Evolutionary conservation across 2,329 filamentous ascomycete species (phyloP), one percentile per base, ranked within the genome.

Genomic region (Clarireedia hainanense): DNA sequence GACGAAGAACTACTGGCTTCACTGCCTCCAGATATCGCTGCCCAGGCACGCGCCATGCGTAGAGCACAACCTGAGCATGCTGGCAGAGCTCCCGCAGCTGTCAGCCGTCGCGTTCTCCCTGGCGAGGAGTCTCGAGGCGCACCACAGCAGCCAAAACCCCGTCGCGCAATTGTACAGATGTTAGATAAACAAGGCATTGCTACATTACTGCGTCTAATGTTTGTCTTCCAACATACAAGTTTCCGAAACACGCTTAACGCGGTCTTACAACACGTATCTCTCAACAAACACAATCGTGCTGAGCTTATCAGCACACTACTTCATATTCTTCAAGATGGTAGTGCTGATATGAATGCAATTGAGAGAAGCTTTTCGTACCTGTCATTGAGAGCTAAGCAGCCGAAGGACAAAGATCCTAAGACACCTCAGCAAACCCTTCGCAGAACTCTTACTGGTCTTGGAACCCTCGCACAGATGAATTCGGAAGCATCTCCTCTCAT

Each of bases 181-280:
- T 81, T 99, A 30, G 94, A 99, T 71, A 96, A 96, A 73, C 81
- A 91, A 47, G 94, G 95, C 26, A 86, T 99, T 62, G 94, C 95
- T 26, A 97, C 94, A n/a, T 76, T 99, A 36, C 79, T 99, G 45
- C 89, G 95, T n/a, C 80, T 99, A 9, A 96, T 99, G 92, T 99
- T 99, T 70, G 91, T 97, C 65, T 88, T 89, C 48, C 89, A 96
- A 62, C 89, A 92, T 61, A 89, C 89, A 23, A 94, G 89, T 59
- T 86, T 94, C 49, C 89, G 91, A 62, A 83, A 80, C 59, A 88
- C 90, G 58, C 78, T 99, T 52, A 92, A 94, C 68, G 85, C 86
- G 55, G 89, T 99, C 52, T 84, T 99, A 51, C 84, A 89, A 60
- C 90, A 96, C 63, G 86, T 97, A 26, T 97, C 91, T 68, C 88